These are phyloP conservation scores for Scleroderma bovista DNA, from an alignment of 768 basidiomycete species.

Conservation along the genomic window DNA sequence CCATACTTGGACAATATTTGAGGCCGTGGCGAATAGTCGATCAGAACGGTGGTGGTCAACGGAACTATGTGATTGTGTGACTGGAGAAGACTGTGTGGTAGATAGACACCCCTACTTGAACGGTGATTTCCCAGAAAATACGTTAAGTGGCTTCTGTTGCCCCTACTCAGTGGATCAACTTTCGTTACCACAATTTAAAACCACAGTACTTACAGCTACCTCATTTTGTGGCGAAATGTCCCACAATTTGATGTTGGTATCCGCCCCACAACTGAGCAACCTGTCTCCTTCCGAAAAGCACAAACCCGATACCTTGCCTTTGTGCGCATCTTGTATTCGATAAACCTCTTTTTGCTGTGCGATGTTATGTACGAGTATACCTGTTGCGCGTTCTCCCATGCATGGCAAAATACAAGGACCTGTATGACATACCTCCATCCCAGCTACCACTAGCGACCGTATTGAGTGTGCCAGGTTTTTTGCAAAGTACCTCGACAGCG, in stretches of 20 bases:
- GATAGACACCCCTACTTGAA: slow-evolving; percentile 65
- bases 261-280: slow-evolving; percentile 76
- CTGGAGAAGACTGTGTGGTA: background rate
- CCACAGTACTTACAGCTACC: slow-evolving; percentile 29
- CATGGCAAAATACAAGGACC: background rate
- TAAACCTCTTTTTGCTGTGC: slow-evolving; percentile 48
- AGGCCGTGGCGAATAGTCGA: slow-evolving; percentile 90
- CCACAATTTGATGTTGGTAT: slow-evolving; percentile 83
- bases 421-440: slow-evolving; percentile 77
- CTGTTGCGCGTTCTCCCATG: slow-evolving; percentile 32
- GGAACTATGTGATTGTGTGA: slow-evolving; percentile 44
- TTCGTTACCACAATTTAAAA: background rate
- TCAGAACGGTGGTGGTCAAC: slow-evolving; percentile 93
- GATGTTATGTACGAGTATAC: slow-evolving; percentile 82
- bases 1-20: slow-evolving; percentile 93
- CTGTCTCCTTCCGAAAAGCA: slow-evolving; percentile 62
- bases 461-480: slow-evolving; percentile 66
- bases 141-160: slow-evolving; percentile 56
- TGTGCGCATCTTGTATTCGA: slow-evolving; percentile 67
- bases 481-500: slow-evolving; percentile 82
- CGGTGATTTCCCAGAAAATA: slow-evolving; percentile 80
- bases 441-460: slow-evolving; percentile 89
- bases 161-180: slow-evolving; percentile 11
- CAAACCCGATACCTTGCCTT: slow-evolving; percentile 80
- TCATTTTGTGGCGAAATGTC: slow-evolving; percentile 37